Evolutionary conservation across 1,284 basidiomycete species (phyloP), one percentile per base, ranked within the genome.

Genomic region (Apiotrichum veenhuisii): DNA sequence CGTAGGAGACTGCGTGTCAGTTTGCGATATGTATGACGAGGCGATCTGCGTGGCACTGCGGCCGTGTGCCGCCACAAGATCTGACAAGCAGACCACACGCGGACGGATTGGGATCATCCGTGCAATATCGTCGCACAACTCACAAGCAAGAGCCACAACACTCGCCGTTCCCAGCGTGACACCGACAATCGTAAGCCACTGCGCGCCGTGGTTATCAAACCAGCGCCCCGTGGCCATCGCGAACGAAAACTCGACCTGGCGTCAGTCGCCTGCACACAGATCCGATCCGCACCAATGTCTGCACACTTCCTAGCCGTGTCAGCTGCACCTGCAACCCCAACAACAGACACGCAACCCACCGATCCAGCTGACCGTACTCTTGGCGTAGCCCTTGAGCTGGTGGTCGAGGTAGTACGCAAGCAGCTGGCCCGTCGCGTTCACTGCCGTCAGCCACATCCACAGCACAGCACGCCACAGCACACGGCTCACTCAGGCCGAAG

Each of bases 401-500:
- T 77, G 45, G 0, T 54, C 55, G 15, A 67, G 58, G 43, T 73
- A 77, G 57, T 73, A 72, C 3, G 54, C 53, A 41, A 71, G 63
- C 44, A 76, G 62, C 46, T 72, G 68, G 1, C 74, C 74, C 48
- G 70, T 70, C 20, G 61, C 59, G 8, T 68, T 76, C 26, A 72
- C 73, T 71, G 52, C 50, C 23, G n/a, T n/a, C n/a, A 56, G 54
- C 27, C 12, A 36, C 37, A 18, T 5, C 10, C 5, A 7, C 3
- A 17, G 5, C 2, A 8, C 9, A 17, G 3, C 15, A 46, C 7
- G 2, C 26, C 2, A 5, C 7, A 9, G 17, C 2, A n/a, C 30
- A 25, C 17, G 7, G 69, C 73, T 63, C 57, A 75, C 73, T 61
- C 45, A 75, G 69, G 8, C 74, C 74, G 51, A 74, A 72, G 20